Conservation (phyloP, 78 protist genomes). For the Polysphondylium violaceum region DNA sequence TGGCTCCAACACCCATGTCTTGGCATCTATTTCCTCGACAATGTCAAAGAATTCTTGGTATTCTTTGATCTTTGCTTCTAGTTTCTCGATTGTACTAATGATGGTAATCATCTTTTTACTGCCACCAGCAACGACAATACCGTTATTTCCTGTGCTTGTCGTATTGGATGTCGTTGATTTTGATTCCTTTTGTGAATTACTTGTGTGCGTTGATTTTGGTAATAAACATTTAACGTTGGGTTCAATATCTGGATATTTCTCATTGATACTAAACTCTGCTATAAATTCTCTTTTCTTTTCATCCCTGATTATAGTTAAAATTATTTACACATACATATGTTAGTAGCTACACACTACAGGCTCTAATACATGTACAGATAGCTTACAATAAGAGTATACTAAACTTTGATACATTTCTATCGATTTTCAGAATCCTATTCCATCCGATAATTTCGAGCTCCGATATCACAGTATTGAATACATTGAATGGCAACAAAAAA, state of each 20-base stretch:
- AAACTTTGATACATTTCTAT: constrained; percentile 2
- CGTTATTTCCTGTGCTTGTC: not conserved
- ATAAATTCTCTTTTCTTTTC: constrained; percentile 1
- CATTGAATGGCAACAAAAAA: constrained; percentile 44
- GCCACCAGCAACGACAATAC: not conserved
- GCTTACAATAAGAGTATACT: not conserved
- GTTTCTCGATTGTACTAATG: not conserved
- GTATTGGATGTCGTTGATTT: not conserved
- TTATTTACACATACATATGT: no score
- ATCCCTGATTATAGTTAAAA: no score
- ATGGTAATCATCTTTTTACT: not conserved
- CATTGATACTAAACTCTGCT: not conserved
- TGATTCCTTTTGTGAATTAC: not conserved
- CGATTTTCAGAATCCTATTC: constrained; percentile 32
- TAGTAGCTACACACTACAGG: no score
- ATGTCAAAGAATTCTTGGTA: constrained; percentile 43
- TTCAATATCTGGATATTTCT: not conserved
- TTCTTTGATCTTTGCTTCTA: not conserved
- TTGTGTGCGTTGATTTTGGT: not conserved
- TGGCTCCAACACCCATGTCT: constrained; percentile 68
- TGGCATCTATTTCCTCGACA: constrained; percentile 50
- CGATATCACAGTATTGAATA: constrained; percentile 6
- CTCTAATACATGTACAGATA: no score
- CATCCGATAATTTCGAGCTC: constrained; percentile 64
- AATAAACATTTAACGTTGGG: not conserved